Evolutionary conservation across 176 grass and related monocot genomes (phyloP), one percentile per base, ranked within the genome.

Genomic region (Coix lacrymajobi): DNA sequence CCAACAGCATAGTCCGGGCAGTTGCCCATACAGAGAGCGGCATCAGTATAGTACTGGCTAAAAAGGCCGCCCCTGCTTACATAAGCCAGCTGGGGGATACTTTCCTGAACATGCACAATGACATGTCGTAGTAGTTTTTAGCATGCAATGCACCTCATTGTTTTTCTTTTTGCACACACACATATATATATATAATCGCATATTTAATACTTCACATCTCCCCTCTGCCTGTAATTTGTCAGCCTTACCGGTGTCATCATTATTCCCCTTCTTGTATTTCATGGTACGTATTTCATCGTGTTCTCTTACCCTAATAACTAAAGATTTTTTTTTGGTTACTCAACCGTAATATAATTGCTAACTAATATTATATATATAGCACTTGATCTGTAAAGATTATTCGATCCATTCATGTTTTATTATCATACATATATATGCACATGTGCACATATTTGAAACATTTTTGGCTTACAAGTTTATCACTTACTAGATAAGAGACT

Each of bases 231-330:
- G 26, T 12, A 26, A 25, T 60, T 84, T 89, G 85, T 68, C 89
- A 92, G 92, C 85, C 73, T 85, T 95, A 14, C 86, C 89, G 26
- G 81, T 90, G 83, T 84, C 87, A 78, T 90, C 84, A 1, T 44
- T 95, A 79, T 95, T 95, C 60, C 92, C 92, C 62, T 95, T 85
- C 81, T 62, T 95, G 69, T 92, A 95, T 83, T 95, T 95, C 71
- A 92, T 95, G 89, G 92, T 95, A 90, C 12, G 89, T 85, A 77
- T 74, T 33, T 40, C 3, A 13, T 26, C 37, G 4, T 17, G 17
- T 1, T 62, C 19, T 22, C 29, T 54, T n/a, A 56, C 5, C 36
- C 36, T 37, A 37, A 37, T 37, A 37, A 37, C 52, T n/a, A 57
- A 24, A 57, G 8, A 56, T 56, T 1, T 36, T 36, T 69, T 61